Evolutionary conservation across 2,329 filamentous ascomycete species (phyloP).

Genomic region (Colletotrichum liriopes): DNA sequence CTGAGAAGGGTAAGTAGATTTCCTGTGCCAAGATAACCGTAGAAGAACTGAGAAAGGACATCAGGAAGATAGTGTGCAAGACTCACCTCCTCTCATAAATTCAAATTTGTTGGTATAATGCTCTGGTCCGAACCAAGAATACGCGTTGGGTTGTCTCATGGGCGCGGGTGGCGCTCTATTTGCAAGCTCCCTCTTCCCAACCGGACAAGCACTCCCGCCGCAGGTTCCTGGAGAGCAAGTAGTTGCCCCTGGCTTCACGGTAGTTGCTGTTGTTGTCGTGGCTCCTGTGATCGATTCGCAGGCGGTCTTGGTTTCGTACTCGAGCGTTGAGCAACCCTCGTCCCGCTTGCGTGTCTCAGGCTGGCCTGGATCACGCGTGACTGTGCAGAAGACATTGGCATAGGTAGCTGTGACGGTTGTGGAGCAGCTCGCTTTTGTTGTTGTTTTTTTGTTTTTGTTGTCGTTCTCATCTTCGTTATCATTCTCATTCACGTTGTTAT

Average conservation of each 20-base stretch:
- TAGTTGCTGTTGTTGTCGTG: conserved; percentile 3
- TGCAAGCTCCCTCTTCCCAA: not conserved
- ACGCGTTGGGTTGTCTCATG: not conserved
- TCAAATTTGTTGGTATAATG: conserved; percentile 6
- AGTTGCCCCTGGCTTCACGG: not conserved
- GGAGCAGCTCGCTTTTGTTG: not conserved
- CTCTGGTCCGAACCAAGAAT: conserved; percentile 11
- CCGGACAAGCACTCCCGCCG: not conserved
- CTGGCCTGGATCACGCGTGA: not conserved
- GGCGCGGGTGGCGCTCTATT: conserved; percentile 2
- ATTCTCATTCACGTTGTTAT: not conserved
- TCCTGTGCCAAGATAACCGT: not conserved
- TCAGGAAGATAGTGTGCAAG: not conserved
- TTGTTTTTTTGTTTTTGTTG: not conserved
- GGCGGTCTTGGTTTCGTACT: conserved; percentile 2
- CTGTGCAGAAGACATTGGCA: conserved; percentile 11
- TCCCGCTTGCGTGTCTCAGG: not conserved
- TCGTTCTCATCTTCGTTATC: not conserved
- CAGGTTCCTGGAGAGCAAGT: not conserved
- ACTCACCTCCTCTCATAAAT: conserved; percentile 6
- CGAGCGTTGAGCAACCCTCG: conserved; percentile 9
- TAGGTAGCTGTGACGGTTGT: conserved; percentile 13
- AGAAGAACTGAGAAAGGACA: not conserved
- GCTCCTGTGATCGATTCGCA: not conserved
- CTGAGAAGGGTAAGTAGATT: not conserved